These are phyloP conservation scores for Saccharomycopsis guyanensis DNA, from an alignment of 805 yeast genomes.

Conservation along the genomic window DNA sequence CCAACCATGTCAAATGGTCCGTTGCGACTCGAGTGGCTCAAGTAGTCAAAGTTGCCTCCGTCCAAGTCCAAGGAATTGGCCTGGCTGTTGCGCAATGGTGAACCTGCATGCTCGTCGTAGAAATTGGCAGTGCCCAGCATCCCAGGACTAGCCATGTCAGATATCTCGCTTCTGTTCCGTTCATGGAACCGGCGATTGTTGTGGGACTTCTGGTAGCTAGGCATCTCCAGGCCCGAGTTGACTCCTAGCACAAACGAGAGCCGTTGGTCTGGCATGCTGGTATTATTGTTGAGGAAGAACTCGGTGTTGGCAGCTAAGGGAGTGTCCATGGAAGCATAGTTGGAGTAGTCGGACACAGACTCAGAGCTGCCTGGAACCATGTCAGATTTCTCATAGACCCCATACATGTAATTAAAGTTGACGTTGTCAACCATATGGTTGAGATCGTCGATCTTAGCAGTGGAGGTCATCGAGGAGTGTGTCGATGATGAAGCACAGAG, in stretches of 20 bases:
- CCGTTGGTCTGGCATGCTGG: not conserved
- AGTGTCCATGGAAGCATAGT: not conserved
- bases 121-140: constrained; percentile 5
- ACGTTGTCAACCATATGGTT: not conserved
- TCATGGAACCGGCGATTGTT: constrained; percentile 8
- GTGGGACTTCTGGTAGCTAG: not conserved
- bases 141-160: constrained; percentile 18
- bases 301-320: not conserved
- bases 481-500: not conserved
- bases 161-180: constrained; percentile 20
- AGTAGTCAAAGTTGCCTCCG: not conserved
- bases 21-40: not conserved
- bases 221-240: not conserved
- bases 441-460: not conserved
- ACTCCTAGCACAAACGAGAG: not conserved
- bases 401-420: not conserved
- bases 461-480: not conserved
- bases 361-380: not conserved
- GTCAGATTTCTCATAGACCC: not conserved
- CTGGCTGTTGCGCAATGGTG: constrained; percentile 5
- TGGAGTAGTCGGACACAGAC: not conserved
- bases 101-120: constrained; percentile 3
- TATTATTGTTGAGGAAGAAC: not conserved
- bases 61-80: not conserved
- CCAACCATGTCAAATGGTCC: not conserved